These are phyloP conservation scores for Fusarium euwallaceae DNA, from an alignment of 2,329 filamentous ascomycete species.

Conservation along the genomic window DNA sequence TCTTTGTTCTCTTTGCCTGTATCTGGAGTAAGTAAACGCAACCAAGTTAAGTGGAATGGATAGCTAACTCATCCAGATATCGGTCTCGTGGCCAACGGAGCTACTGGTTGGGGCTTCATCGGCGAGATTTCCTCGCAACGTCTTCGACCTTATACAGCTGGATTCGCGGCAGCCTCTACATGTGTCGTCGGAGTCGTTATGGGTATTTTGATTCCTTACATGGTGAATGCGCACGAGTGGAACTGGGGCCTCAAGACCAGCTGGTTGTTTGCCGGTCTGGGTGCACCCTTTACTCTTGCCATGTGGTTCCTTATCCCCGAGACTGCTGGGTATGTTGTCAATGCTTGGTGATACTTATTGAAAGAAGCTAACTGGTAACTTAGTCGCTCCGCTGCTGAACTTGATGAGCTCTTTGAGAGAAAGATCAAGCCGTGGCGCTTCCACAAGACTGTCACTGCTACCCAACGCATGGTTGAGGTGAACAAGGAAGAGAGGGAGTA, in stretches of 20 bases:
- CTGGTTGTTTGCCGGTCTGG: slow-evolving; percentile 48
- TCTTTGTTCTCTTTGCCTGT: background rate
- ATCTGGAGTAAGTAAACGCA: background rate
- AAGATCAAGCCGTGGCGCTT: slow-evolving; percentile 14
- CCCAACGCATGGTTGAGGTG: slow-evolving; percentile 1
- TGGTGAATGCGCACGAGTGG: slow-evolving; percentile 50
- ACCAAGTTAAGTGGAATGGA: background rate
- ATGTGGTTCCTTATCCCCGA: slow-evolving; percentile 50
- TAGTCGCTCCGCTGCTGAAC: slow-evolving; percentile 12
- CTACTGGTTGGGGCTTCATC: background rate
- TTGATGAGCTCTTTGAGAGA: slow-evolving; percentile 16
- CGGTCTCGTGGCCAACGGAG: background rate
- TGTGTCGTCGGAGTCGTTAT: slow-evolving; percentile 43
- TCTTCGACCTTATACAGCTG: slow-evolving; percentile 45
- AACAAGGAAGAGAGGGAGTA: background rate
- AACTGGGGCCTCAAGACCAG: slow-evolving; percentile 51
- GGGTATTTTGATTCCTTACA: slow-evolving; percentile 48
- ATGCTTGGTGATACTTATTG: background rate
- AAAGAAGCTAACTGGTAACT: background rate
- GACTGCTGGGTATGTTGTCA: slow-evolving; percentile 34
- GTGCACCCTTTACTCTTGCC: slow-evolving; percentile 41
- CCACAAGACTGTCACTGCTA: slow-evolving; percentile 8
- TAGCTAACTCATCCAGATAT: background rate
- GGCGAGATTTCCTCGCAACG: background rate
- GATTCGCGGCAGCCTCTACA: slow-evolving; percentile 38